Conservation (phyloP, 2,329 filamentous ascomycete species). For the Biscogniauxia sp. region DNA sequence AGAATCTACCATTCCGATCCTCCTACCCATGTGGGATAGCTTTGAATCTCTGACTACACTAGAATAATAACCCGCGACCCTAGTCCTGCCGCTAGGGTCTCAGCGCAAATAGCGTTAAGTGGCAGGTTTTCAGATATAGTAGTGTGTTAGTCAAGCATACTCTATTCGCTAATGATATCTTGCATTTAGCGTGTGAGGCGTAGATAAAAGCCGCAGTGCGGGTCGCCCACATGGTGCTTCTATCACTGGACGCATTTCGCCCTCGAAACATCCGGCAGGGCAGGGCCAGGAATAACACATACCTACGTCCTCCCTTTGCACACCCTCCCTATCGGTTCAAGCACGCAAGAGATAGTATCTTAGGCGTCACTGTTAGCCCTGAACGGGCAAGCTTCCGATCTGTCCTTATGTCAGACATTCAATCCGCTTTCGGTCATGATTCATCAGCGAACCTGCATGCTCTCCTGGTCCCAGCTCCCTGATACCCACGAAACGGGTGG, state of each 20-base stretch:
- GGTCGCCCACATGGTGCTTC: neutral
- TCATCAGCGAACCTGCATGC: neutral
- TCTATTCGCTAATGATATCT: neutral
- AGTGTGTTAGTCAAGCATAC: neutral
- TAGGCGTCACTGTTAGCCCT: neutral
- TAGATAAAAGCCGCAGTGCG: neutral
- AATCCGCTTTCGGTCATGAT: neutral
- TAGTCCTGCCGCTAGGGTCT: neutral
- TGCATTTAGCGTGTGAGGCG: neutral
- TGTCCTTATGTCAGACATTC: neutral
- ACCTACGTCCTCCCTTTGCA: too few species aligned
- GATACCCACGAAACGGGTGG: neutral
- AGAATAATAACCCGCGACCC: neutral
- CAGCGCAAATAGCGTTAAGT: neutral
- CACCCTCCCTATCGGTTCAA: neutral
- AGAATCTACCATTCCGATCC: neutral
- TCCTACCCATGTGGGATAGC: neutral
- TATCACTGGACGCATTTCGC: neutral
- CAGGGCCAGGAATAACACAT: neutral
- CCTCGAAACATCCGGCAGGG: neutral
- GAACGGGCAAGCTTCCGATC: neutral
- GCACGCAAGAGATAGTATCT: neutral
- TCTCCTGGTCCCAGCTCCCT: neutral
- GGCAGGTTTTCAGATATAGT: neutral
- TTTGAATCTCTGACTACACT: neutral